Evolutionary conservation across 129 eudicot species (phyloP), one percentile per base, ranked within the genome.

Genomic region (Saussurea involucrata): DNA sequence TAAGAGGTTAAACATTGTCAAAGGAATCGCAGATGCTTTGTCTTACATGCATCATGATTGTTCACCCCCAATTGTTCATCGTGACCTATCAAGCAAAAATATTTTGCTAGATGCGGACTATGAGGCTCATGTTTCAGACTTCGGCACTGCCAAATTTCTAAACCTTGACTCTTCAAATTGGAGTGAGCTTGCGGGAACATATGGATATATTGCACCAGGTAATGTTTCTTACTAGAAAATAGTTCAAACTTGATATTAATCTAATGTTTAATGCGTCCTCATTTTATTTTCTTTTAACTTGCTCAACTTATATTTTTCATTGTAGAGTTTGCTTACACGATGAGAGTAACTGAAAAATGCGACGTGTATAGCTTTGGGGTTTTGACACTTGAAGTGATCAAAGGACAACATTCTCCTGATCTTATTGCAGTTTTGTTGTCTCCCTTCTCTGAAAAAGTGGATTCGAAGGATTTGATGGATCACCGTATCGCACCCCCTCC

Each of bases 201-300:
- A 42, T 25, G 84, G 84, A 63, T 84, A 84, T 58, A 36, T 84
- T 79, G 81, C 84, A 58, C 84, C 84, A 61, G 87, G 87, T 84
- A 20, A 11, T 4, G 22, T 53, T 53, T 53, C 61, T 53, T 53
- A 53, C 8, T 53, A 1, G 0, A 53, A 53, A 53, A 6, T 53
- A 53, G 2, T 53, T 53, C 22, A 49, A 49, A 49, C 21, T 17
- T 15, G 60, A 49, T 49, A 17, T 49, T 49, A 49, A 49, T 2
- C 22, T 49, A 4, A 53, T 53, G 2, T 17, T 5, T 5, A 53
- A 17, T 53, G 3, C 9, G 5, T 53, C 5, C 22, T 53, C 61
- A 53, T 53, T 53, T 53, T 53, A 0, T n/a, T 53, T 17, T 53
- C 22, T 17, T 53, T 53, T 53, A 53, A 17, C 60, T 49, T 49